A percentile compares a stretch with the other conserved stretches of the same genome.
Evolutionary conservation across 345 rosid genomes (phyloP).

Genomic region (Eucalyptus marginata): DNA sequence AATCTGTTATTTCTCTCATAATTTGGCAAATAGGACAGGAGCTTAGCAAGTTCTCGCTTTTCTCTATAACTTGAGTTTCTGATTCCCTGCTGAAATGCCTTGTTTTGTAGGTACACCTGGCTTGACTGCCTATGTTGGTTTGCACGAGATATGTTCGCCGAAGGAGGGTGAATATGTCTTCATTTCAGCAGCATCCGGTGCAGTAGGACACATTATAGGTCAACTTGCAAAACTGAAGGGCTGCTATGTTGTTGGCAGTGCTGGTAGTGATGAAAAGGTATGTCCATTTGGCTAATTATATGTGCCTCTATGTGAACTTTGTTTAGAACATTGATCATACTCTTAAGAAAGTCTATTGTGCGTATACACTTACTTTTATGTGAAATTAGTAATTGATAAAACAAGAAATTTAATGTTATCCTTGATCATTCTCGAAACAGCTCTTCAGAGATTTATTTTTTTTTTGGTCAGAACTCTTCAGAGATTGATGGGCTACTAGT

Average conservation of each 20-base stretch:
- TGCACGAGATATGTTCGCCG: background rate
- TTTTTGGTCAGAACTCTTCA: background rate
- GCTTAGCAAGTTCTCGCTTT: background rate
- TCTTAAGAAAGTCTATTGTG: background rate
- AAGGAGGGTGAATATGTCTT: background rate
- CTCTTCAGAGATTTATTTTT: background rate
- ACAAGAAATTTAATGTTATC: background rate
- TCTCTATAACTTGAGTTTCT: background rate
- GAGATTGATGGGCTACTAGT: background rate
- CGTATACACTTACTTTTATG: background rate
- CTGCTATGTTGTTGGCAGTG: conserved; percentile 7
- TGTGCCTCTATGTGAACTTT: background rate
- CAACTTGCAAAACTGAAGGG: conserved; percentile 8
- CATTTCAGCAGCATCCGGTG: background rate
- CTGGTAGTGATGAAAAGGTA: conserved; percentile 6
- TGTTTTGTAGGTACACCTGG: background rate
- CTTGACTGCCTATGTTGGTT: background rate
- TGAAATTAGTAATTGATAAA: background rate
- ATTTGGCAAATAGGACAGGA: background rate
- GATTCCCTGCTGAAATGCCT: background rate
- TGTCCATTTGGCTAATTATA: background rate
- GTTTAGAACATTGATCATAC: background rate
- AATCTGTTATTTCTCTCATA: background rate
- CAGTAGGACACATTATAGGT: conserved; percentile 3
- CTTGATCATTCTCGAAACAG: background rate